Evolutionary conservation across 768 basidiomycete genomes (phyloP).

Genomic region (Termitomyces sp.): DNA sequence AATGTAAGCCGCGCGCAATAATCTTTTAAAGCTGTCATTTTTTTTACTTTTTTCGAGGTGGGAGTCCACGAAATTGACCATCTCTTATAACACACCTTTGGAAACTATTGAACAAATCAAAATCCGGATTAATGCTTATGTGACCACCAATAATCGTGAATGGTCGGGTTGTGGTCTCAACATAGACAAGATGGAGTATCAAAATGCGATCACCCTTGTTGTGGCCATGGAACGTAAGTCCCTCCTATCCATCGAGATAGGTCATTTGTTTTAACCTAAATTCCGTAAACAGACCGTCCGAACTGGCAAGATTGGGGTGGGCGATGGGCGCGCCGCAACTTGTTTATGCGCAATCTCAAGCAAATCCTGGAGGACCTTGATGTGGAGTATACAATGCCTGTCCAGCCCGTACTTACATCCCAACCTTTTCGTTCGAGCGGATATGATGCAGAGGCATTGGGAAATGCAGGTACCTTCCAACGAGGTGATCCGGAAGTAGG

Average conservation of each 20-base stretch:
- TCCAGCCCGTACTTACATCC: conserved; percentile 65
- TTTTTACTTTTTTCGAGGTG: conserved; percentile 29
- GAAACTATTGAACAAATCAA: conserved; percentile 65
- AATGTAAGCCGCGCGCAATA: conserved; percentile 39
- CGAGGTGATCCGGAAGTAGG: conserved; percentile 7
- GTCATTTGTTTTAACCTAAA: neutral
- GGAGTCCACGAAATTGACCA: conserved; percentile 63
- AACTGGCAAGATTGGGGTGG: conserved; percentile 91
- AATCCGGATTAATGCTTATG: conserved; percentile 51
- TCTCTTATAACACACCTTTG: conserved; percentile 67
- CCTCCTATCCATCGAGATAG: neutral
- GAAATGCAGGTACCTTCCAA: conserved; percentile 24
- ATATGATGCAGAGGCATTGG: conserved; percentile 10
- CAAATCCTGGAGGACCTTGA: conserved; percentile 68
- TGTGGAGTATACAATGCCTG: conserved; percentile 61
- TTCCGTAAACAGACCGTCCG: conserved; percentile 40
- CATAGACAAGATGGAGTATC: conserved; percentile 77
- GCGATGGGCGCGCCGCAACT: conserved; percentile 67
- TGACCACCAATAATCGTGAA: conserved; percentile 60
- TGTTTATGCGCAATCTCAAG: conserved; percentile 74
- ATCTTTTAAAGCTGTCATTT: neutral
- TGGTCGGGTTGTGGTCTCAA: conserved; percentile 62
- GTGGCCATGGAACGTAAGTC: conserved; percentile 69
- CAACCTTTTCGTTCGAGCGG: conserved; percentile 4
- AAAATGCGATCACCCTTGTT: conserved; percentile 62